Conservation (phyloP, 129 eudicot genomes). For the Silybum marianum region DNA sequence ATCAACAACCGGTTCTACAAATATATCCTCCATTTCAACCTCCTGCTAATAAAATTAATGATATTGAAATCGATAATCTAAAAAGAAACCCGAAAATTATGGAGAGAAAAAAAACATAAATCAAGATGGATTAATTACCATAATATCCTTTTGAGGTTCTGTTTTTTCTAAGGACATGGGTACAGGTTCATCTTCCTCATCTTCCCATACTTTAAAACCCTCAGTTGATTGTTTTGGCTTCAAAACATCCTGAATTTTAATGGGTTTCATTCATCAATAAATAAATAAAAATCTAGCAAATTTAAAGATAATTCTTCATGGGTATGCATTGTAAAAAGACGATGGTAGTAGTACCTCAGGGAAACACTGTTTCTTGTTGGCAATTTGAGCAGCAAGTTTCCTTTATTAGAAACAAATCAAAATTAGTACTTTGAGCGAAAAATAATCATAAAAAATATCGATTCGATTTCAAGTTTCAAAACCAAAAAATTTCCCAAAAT, state of each 20-base stretch:
- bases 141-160: slow-evolving; percentile 49
- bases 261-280: background rate
- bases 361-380: slow-evolving; percentile 43
- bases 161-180: slow-evolving; percentile 74
- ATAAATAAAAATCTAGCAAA: background rate
- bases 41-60: slow-evolving; percentile 20
- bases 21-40: slow-evolving; percentile 87
- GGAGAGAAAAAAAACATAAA: background rate
- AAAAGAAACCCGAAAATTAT: background rate
- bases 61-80: background rate
- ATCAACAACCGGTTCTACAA: slow-evolving; percentile 64
- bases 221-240: slow-evolving; percentile 45
- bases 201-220: slow-evolving; percentile 44
- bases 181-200: slow-evolving; percentile 53
- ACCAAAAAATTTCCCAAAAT: background rate
- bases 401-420: slow-evolving; percentile 31
- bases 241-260: slow-evolving; percentile 45
- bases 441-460: background rate
- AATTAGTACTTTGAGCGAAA: slow-evolving; percentile 13
- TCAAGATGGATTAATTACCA: slow-evolving; percentile 38
- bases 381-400: slow-evolving; percentile 73
- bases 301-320: background rate
- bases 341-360: slow-evolving; percentile 38
- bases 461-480: background rate
- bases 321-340: background rate